A percentile compares a stretch with the other conserved stretches of the same genome.
Conservation (phyloP, 345 rosid genomes). For the Geranium brycei region DNA sequence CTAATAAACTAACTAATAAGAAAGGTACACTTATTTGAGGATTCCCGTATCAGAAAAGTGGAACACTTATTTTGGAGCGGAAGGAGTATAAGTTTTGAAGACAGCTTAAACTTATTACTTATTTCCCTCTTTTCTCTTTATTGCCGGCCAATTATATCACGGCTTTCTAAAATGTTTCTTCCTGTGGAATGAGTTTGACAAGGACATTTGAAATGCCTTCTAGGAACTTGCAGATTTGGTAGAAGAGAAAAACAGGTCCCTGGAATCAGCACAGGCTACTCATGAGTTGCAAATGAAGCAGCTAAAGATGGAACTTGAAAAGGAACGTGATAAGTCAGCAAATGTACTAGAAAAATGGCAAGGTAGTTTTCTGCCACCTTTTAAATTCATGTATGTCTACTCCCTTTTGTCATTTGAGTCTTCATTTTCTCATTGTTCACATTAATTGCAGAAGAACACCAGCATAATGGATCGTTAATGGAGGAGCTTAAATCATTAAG, state of each 20-base stretch:
- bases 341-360: slow-evolving; percentile 39
- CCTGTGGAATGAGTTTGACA: slow-evolving; percentile 27
- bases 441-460: slow-evolving; percentile 48
- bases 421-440: slow-evolving; percentile 8
- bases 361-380: slow-evolving; percentile 30
- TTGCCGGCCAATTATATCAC: background rate
- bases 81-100: too few relatives aligned
- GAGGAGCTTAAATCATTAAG: slow-evolving; percentile 47
- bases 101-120: background rate
- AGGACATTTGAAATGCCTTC: slow-evolving; percentile 31
- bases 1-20: too few relatives aligned
- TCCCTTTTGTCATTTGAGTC: background rate
- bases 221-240: slow-evolving; percentile 93
- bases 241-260: slow-evolving; percentile 67
- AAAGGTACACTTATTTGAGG: too few relatives aligned
- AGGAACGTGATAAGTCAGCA: slow-evolving; percentile 37
- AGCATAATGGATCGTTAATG: slow-evolving; percentile 40
- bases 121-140: background rate
- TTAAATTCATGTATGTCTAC: slow-evolving; percentile 1
- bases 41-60: too few relatives aligned
- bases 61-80: too few relatives aligned
- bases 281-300: slow-evolving; percentile 37
- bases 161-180: background rate
- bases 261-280: slow-evolving; percentile 41
- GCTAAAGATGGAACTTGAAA: slow-evolving; percentile 44